Base-by-base conservation (phyloP, 1,139 yeast species). In the Lodderomyces metapsilosis region DNA sequence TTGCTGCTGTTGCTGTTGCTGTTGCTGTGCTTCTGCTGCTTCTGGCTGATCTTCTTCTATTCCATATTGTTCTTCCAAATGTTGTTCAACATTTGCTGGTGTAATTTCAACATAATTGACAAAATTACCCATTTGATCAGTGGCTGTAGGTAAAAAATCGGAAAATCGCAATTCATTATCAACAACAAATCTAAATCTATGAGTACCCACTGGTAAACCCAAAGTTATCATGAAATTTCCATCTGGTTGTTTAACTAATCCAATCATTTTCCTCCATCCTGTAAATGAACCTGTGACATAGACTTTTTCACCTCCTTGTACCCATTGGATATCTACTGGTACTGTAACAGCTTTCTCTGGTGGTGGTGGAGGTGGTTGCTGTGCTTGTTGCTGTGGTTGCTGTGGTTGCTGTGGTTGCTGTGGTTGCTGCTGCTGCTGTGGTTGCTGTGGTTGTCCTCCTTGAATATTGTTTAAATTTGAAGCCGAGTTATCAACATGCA, bases 271-370 rank as follows among this genome's bases (percentile, higher is more conserved):
- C 44, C 76, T 60, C 78, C 78, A 72, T 4, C 75, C 76, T 1
- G 78, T 72, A 49, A 72, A 72, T 4, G 76, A 69, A 2, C 78
- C 78, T 9, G 78, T 72, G 4, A 72, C 76, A 49, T 72, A 72
- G 1, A 92, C 98, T 55, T 87, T 87, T 40, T 79, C 79, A 46
- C 98, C 98, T 10, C 97, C 97, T 62, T 91, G 96, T 16, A 82
- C 83, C 98, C 98, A 92, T 52, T 80, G 82, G 41, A 92, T 84
- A 44, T 85, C 89, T 1, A 91, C 84, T 0, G 95, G 88, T 30
- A 88, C 74, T 32, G 83, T 65, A 7, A 60, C 51, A 38, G 45
- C 57, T n/a, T 66, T 58, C 39, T 64, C 62, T 15, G 45, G 47
- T n/a, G 42, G 54, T n/a, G 68, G 59, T 40, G 64, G 62, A 12